These are phyloP conservation scores for Zalerion maritima DNA, from an alignment of 495 filamentous ascomycete genomes.

Conservation along the genomic window DNA sequence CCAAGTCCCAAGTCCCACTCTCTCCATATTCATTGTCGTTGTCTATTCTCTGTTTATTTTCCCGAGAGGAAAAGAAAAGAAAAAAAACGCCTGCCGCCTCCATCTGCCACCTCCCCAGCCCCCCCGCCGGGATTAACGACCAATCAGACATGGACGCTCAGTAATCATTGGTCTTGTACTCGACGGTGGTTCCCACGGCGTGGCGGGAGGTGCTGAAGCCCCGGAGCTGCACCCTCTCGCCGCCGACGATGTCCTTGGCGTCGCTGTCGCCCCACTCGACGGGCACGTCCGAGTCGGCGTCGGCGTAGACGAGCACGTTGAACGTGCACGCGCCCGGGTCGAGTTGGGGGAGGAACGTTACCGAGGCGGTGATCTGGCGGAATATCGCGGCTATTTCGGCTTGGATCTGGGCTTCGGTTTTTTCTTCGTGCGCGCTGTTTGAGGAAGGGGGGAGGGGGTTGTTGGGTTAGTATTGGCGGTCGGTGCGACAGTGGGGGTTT, in stretches of 20 bases:
- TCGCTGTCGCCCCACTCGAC: constrained; percentile 98
- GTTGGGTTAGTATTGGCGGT: background rate
- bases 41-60: too few species aligned
- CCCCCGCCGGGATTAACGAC: too few species aligned
- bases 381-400: constrained; percentile 90
- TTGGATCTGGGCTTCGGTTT: constrained; percentile 88
- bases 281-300: constrained; percentile 90
- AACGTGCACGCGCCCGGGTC: constrained; percentile 92
- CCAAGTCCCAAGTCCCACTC: too few species aligned
- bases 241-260: constrained; percentile 91
- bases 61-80: too few species aligned
- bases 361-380: constrained; percentile 92
- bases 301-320: constrained; percentile 95
- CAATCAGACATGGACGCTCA: too few species aligned
- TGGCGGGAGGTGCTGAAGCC: constrained; percentile 94
- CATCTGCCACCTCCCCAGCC: too few species aligned
- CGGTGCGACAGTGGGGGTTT: background rate
- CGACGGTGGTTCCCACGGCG: constrained; percentile 84
- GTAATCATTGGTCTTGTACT: too few species aligned
- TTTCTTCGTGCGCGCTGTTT: constrained; percentile 37
- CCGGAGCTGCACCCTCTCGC: constrained; percentile 86
- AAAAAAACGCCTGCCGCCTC: too few species aligned
- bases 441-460: constrained; percentile 8
- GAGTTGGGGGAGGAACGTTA: constrained; percentile 90
- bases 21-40: too few species aligned